phyloP scores from a whole-genome alignment of 306 rosid genomes.

The Morella rubra region DNA sequence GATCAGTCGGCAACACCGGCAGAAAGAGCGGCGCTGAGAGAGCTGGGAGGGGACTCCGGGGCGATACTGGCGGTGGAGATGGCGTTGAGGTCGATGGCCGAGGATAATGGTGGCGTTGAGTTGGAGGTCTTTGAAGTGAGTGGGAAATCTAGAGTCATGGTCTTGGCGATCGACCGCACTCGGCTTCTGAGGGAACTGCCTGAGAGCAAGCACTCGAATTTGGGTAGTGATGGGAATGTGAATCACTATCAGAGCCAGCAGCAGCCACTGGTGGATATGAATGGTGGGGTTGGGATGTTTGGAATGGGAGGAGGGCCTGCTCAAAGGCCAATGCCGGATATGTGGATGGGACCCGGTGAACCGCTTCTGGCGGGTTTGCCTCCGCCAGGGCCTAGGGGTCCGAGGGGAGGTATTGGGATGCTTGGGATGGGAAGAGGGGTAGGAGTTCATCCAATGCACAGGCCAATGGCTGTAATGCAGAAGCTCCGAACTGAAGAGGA shows the following conservation, averaged over 20 bases:
- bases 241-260: constrained; percentile 55
- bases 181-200: constrained; percentile 84
- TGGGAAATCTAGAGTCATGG: constrained; percentile 88
- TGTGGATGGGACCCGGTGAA: constrained; percentile 80
- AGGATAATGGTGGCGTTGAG: constrained; percentile 75
- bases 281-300: constrained; percentile 57
- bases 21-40: constrained; percentile 74
- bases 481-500: constrained; percentile 69
- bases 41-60: constrained; percentile 83
- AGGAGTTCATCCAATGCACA: constrained; percentile 61
- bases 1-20: constrained; percentile 52
- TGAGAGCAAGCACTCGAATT: constrained; percentile 51
- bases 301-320: constrained; percentile 57
- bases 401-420: constrained; percentile 62
- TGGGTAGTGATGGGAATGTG: constrained; percentile 45
- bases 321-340: constrained; percentile 58
- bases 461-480: constrained; percentile 56
- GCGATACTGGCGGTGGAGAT: constrained; percentile 78
- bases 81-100: constrained; percentile 92
- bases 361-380: constrained; percentile 52
- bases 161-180: constrained; percentile 67
- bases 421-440: constrained; percentile 67
- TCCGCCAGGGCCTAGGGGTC: constrained; percentile 59
- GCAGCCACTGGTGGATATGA: constrained; percentile 36
- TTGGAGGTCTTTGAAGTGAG: constrained; percentile 91